Conservation (phyloP, 2,329 filamentous ascomycete species). For the Fusarium torulosum region DNA sequence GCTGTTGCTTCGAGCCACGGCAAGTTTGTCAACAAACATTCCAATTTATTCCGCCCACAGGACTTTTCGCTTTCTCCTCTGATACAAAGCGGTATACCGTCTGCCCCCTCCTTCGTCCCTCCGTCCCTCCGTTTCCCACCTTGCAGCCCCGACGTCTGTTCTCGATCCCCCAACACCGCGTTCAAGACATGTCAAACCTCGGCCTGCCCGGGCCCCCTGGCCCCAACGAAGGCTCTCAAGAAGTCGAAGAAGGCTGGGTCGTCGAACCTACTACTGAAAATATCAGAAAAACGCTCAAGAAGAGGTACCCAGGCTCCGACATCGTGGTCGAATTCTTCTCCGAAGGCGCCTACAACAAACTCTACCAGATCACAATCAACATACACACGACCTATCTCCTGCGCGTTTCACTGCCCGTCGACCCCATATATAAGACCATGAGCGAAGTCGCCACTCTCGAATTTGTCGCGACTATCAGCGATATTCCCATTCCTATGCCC, state of each 20-base stretch:
- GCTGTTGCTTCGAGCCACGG: neutral
- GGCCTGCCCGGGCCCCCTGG: too few species aligned
- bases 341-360: constrained; percentile 45
- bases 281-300: constrained; percentile 2
- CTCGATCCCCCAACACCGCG: too few species aligned
- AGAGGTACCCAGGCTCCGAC: neutral
- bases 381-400: constrained; percentile 41
- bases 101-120: too few species aligned
- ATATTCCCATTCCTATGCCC: neutral
- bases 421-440: constrained; percentile 53
- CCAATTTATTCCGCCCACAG: neutral
- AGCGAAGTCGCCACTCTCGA: constrained; percentile 57
- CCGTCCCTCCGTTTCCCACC: too few species aligned
- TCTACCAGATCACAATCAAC: constrained; percentile 34
- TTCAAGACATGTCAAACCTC: too few species aligned
- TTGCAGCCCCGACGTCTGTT: too few species aligned
- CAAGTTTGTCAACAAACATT: neutral
- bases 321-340: constrained; percentile 23
- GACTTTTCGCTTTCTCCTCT: neutral
- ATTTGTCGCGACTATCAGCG: constrained; percentile 49
- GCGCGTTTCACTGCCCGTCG: constrained; percentile 54
- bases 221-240: too few species aligned
- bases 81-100: too few species aligned
- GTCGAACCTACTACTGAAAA: neutral
- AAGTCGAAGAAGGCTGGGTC: neutral